Evolutionary conservation across 78 protist species (phyloP).

Genomic region (Dictyostelium discoideum): DNA sequence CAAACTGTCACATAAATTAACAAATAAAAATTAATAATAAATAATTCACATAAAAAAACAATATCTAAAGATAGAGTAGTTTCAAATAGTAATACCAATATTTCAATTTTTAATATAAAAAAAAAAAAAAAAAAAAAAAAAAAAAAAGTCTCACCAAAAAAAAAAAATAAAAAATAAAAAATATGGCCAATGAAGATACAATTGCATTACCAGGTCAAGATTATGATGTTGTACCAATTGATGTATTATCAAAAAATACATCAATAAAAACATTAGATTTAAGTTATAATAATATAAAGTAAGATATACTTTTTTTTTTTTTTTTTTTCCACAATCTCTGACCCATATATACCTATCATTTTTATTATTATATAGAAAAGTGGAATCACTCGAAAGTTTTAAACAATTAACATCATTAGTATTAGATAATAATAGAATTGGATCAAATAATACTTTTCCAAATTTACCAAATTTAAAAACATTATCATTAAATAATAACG

Average conservation of each 20-base stretch:
- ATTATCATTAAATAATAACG: conserved; percentile 79
- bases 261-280: conserved; percentile 54
- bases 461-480: conserved; percentile 50
- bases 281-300: conserved; percentile 75
- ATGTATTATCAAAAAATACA: conserved; percentile 24
- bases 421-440: conserved; percentile 73
- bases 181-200: conserved; percentile 30
- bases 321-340: background rate
- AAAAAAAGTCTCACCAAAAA: background rate
- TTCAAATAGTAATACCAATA: too few species aligned
- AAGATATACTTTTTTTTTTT: background rate
- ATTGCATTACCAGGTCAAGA: conserved; percentile 73
- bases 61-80: too few species aligned
- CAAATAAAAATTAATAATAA: too few species aligned
- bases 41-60: background rate
- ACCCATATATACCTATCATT: background rate
- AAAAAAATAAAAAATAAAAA: background rate
- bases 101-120: too few species aligned
- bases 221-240: conserved; percentile 30
- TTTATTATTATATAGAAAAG: background rate
- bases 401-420: conserved; percentile 59
- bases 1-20: background rate
- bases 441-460: conserved; percentile 52
- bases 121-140: too few species aligned
- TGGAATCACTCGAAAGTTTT: conserved; percentile 44